These are phyloP conservation scores for Quercus wislizeni DNA, from an alignment of 306 rosid species.

Conservation along the genomic window DNA sequence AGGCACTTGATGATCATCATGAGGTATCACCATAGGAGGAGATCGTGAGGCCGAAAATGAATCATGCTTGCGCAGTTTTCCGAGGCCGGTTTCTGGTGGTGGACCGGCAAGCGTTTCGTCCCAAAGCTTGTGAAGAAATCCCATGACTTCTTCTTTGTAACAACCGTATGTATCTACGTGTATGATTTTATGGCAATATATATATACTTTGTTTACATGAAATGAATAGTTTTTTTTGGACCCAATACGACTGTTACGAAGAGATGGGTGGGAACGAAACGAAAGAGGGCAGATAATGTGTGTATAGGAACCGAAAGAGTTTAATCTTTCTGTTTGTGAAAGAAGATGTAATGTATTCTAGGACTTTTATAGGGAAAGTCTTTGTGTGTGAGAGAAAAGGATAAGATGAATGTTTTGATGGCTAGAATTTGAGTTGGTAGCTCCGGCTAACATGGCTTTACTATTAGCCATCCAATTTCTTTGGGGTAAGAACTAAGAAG, in stretches of 20 bases:
- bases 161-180: no score
- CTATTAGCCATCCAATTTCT: slow-evolving; percentile 42
- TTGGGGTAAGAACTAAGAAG: not conserved
- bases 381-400: not conserved
- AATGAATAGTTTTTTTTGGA: not conserved
- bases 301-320: not conserved
- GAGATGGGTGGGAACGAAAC: slow-evolving; percentile 54
- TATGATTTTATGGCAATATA: not conserved
- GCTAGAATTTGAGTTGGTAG: slow-evolving; percentile 25
- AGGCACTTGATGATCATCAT: no score
- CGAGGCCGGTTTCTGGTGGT: no score
- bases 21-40: no score
- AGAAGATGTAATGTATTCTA: not conserved
- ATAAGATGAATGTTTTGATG: slow-evolving; percentile 21
- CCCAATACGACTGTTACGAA: slow-evolving; percentile 46
- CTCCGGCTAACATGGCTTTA: slow-evolving; percentile 42
- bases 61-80: no score
- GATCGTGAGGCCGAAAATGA: no score
- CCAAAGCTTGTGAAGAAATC: no score
- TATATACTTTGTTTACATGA: not conserved
- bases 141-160: no score
- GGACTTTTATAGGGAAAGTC: slow-evolving; percentile 37
- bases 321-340: not conserved
- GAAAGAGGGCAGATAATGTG: slow-evolving; percentile 25
- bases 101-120: no score